Base-by-base conservation (phyloP, 2,329 filamentous ascomycete species). In the Xylaria digitata region DNA sequence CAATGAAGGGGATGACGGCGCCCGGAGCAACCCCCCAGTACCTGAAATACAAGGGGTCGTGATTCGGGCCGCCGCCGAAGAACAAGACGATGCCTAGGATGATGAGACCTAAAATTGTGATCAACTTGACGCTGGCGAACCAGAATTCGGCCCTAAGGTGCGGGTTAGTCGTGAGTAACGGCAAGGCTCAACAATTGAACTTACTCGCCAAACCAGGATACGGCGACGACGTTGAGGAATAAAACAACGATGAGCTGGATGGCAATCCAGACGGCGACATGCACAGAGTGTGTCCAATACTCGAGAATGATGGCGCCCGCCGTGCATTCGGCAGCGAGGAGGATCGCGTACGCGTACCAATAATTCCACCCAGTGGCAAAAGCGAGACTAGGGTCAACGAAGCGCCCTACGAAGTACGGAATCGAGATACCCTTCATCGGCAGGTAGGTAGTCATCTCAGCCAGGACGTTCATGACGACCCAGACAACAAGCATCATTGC, bases 341-440 rank as follows among this genome's bases (percentile, higher is more conserved):
- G 79, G 65, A 89, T 87, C 11, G 84, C 80, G 70, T 88, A 88
- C 1, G 85, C 85, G 71, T 89, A 89, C 83, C 86, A 89, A 77
- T 89, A 89, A 67, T 87, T 88, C 85, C 85, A 88, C 1, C 85
- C 86, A 45, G 81, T 79, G 7, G 86, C 86, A 68, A 88, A 88
- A n/a, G 82, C 83, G 26, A 87, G 76, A 37, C 83, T 86, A 1
- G 82, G 81, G 56, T 87, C 85, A 66, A 88, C 82, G 62, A 86
- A 88, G 37, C 86, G 84, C 66, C 81, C 78, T 60, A 86, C 82
- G 70, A 87, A 83, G 77, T 88, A 86, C 17, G 86, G 84, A 37
- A 88, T 81, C 0, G 85, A 86, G 67, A 87, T 86, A 6, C 86
- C 86, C 59, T 82, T 83, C 75, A 87, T 80, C 1, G 86, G 85